Base-by-base conservation (phyloP, 768 basidiomycete species). In the Sarcomyxa edulis region DNA sequence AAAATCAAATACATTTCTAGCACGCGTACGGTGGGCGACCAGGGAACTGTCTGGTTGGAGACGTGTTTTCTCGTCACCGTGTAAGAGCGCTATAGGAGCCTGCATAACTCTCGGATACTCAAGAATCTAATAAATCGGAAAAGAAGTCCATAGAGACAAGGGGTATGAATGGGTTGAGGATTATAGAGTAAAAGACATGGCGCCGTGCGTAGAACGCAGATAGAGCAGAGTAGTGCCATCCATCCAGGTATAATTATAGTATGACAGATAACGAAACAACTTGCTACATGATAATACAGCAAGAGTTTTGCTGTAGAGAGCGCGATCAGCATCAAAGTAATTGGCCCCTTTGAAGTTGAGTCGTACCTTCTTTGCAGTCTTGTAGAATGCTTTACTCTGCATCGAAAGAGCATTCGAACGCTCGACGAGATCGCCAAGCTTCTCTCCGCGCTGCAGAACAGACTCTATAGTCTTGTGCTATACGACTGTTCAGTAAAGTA, bases 401-500 rank as follows among this genome's bases (percentile, higher is more conserved):
- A 78, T 68, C 26, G 91, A 90, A 39, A 97, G 63, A 23, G 84
- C 83, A 54, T 88, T 83, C 40, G 93, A 96, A 26, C 94, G 78
- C 52, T 97, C 94, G 9, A 98, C 95, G 7, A 98, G 69, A 59
- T 90, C 90, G 60, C 97, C 93, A 31, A 99, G 72, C 65, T 91
- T 93, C 75, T 98, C 95, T 30, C 96, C 96, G 9, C 96, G 81
- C 58, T 94, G 82, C 28, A 99, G 72, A 7, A 99, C 94, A 3
- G 88, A 90, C 57, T 99, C 96, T 52, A 99, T 99, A 20, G 96
- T 99, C 72, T 98, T 97, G 72, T 98, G 96, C 94, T 98, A 54
- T 40, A 42, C 26, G 36, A 32, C 24, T 12, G 20, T 33, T 9
- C 9, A 8, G 8, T 10, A 8, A 18, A 16, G 16, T 11, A 10